Evolutionary conservation across 345 rosid genomes (phyloP).

Genomic region (Anastatica hierochuntica): DNA sequence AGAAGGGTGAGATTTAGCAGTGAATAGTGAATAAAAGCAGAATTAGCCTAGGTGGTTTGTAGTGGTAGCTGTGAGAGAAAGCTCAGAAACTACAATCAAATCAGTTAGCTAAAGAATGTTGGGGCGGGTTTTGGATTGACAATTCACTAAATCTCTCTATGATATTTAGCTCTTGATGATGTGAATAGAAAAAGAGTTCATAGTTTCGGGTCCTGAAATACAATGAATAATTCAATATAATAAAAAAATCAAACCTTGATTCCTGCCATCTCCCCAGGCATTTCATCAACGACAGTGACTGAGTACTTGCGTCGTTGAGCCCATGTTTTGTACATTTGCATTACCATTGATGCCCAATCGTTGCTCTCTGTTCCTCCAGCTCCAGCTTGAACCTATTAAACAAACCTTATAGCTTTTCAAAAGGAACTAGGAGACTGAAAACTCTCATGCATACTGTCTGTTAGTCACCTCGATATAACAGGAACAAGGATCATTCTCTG

Average conservation of each 20-base stretch:
- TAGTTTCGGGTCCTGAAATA: too few species aligned
- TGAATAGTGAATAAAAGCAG: too few species aligned
- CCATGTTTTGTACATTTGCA: constrained; percentile 88
- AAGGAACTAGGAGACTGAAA: not conserved
- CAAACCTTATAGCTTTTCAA: not conserved
- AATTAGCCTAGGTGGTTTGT: too few species aligned
- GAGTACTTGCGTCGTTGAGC: constrained; percentile 56
- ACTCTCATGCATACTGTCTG: not conserved
- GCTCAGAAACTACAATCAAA: too few species aligned
- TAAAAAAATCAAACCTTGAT: constrained; percentile 52
- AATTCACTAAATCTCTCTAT: too few species aligned
- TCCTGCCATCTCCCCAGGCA: constrained; percentile 88
- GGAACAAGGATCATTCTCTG: constrained; percentile 67
- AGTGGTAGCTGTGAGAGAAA: too few species aligned
- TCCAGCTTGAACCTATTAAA: constrained; percentile 82
- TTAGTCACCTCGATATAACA: constrained; percentile 73
- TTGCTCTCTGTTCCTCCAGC: constrained; percentile 99
- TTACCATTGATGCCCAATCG: constrained; percentile 96
- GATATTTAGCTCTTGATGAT: too few species aligned
- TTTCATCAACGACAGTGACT: constrained; percentile 71
- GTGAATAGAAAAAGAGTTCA: too few species aligned
- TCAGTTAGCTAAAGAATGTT: too few species aligned
- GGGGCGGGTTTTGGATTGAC: too few species aligned
- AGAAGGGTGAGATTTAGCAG: too few species aligned
- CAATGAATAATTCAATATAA: too few species aligned